Conservation (phyloP, 2,329 filamentous ascomycete species). For the Grosmannia serpens region DNA sequence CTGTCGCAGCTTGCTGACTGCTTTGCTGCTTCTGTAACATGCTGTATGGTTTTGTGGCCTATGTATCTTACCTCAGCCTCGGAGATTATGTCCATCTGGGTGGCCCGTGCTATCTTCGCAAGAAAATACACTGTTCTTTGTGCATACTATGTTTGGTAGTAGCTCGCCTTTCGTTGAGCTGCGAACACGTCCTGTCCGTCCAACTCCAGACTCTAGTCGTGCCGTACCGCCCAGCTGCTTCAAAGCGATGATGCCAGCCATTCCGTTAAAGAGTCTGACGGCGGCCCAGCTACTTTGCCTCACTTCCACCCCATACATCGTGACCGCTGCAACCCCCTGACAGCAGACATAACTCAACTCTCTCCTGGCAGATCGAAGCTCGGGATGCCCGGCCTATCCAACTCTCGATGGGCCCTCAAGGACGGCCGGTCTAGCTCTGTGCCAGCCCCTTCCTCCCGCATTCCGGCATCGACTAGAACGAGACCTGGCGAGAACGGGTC, state of each 20-base stretch:
- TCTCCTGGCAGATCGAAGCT: not conserved
- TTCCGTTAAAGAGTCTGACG: not conserved
- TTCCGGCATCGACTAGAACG: not conserved
- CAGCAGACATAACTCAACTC: not conserved
- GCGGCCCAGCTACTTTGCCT: not conserved
- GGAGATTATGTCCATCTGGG: too few species aligned
- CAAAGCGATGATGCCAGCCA: not conserved
- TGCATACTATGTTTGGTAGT: too few species aligned
- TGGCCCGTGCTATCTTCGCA: too few species aligned
- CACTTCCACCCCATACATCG: not conserved
- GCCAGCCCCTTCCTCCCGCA: not conserved
- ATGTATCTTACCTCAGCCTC: too few species aligned
- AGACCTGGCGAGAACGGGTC: not conserved
- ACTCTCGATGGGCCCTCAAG: conserved; percentile 8
- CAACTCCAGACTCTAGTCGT: too few species aligned
- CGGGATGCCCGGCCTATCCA: conserved; percentile 8
- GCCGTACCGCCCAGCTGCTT: not conserved
- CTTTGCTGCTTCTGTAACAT: too few species aligned
- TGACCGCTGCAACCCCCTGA: not conserved
- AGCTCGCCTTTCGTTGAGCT: too few species aligned
- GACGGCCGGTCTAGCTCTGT: conserved; percentile 6
- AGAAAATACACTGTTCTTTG: too few species aligned
- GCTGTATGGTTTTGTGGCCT: too few species aligned
- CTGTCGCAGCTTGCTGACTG: too few species aligned
- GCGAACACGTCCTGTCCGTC: too few species aligned